Base-by-base conservation (phyloP, 108 stramenopile genomes). In the Cylindrotheca closterium region DNA sequence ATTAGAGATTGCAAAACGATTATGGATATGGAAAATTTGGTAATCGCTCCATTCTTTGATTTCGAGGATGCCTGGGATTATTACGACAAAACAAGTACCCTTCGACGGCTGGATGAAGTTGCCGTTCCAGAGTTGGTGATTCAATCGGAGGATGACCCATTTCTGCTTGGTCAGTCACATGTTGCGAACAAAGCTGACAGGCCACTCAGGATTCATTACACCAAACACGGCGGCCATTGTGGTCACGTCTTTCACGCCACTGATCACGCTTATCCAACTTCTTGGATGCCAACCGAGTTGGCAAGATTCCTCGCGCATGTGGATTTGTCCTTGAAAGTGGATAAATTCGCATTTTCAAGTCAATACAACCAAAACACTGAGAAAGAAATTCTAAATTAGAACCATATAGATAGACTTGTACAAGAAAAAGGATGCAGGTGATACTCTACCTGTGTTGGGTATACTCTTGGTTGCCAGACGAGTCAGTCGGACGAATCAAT, bases 141-240 rank as follows among this genome's bases (percentile, higher is more conserved):
- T 2, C 86, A 89, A 70, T 75, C 93, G 0, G 53, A 53, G 29
- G 89, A 94, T 63, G 93, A 94, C 60, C 93, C 93, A 23, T 91
- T 94, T 63, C 84, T 94, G 29, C 65, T n/a, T 10, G 70, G 70
- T 27, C 24, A 60, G 37, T 73, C 29, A 0, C 8, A 32, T 50
- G 63, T 68, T 55, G 70, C 56, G 65, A 80, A 46, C 37, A 42
- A 71, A 18, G 7, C 15, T 5, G n/a, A 21, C 23, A 12, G 2
- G 4, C 70, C 70, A 4, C 29, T 71, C 2, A 27, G 62, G 5
- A 47, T 71, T 24, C 70, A 63, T 2, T 60, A 63, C 24, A 85
- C 81, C 5, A 52, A 77, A 22, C 12, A 71, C 48, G 91, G 91
- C n/a, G 91, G 91, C 0, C 91, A 92, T 70, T 71, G 85, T 29